phyloP scores from a whole-genome alignment of 2,329 filamentous ascomycete genomes.

The Fonsecaea erecta region DNA sequence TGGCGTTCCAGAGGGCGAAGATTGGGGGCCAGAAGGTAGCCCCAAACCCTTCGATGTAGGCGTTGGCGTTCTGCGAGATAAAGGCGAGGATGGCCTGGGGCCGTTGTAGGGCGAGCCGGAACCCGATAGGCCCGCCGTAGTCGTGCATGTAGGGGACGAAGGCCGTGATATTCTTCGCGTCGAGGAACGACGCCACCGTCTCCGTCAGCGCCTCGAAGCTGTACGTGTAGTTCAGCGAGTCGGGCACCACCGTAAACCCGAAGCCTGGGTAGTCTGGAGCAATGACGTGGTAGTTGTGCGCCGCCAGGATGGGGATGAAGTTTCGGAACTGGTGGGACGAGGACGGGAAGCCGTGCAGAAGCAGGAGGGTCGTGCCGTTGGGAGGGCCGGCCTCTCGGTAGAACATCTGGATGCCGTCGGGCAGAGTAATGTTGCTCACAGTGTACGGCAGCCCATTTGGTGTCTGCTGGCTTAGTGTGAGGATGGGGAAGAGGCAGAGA shows the following conservation, averaged over 20 bases:
- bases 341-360: slow-evolving; percentile 54
- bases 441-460: slow-evolving; percentile 3
- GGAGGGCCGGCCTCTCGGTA: slow-evolving; percentile 10
- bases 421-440: slow-evolving; percentile 12
- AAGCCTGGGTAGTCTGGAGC: slow-evolving; percentile 65
- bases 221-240: slow-evolving; percentile 52
- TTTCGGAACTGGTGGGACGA: slow-evolving; percentile 54
- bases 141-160: slow-evolving; percentile 66
- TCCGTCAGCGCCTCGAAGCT: slow-evolving; percentile 58
- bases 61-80: slow-evolving; percentile 65
- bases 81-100: slow-evolving; percentile 57
- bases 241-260: slow-evolving; percentile 59
- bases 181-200: slow-evolving; percentile 56
- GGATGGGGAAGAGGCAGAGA: background rate
- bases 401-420: slow-evolving; percentile 12
- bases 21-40: slow-evolving; percentile 56
- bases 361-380: slow-evolving; percentile 44
- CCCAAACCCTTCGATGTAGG: slow-evolving; percentile 62
- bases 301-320: slow-evolving; percentile 51
- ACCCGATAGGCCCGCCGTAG: slow-evolving; percentile 62
- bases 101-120: slow-evolving; percentile 58
- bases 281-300: slow-evolving; percentile 49
- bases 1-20: slow-evolving; percentile 28
- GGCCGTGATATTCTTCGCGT: slow-evolving; percentile 50
- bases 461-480: background rate